A percentile compares a stretch with the other conserved stretches of the same genome.
phyloP scores from a whole-genome alignment of 805 yeast genomes.

The Candida succiphila region DNA sequence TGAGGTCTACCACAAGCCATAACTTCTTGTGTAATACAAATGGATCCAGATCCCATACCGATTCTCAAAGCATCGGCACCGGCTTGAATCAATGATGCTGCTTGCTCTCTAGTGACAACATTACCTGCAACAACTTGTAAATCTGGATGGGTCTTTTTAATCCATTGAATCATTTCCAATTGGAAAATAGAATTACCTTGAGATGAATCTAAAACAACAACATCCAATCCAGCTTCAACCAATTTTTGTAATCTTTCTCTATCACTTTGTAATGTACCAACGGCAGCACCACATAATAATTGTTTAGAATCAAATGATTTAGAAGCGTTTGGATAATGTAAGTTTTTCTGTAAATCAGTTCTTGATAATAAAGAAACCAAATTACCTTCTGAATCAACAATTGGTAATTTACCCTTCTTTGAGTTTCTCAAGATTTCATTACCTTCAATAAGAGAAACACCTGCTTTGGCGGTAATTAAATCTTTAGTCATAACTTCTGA shows the following conservation, averaged over 20 bases:
- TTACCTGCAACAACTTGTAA: conserved; percentile 94
- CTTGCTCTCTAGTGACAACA: conserved; percentile 98
- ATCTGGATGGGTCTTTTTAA: conserved; percentile 69
- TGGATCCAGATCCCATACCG: conserved; percentile 99
- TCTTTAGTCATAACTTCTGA: conserved; percentile 81
- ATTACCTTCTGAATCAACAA: conserved; percentile 68
- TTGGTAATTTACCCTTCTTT: conserved; percentile 96
- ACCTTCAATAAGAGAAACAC: conserved; percentile 77
- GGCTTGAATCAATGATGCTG: conserved; percentile 86
- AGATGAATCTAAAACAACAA: conserved; percentile 89
- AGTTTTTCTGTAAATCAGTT: conserved; percentile 95
- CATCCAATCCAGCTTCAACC: conserved; percentile 95
- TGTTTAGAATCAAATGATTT: conserved; percentile 91
- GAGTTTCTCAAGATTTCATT: conserved; percentile 84
- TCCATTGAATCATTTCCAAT: conserved; percentile 86
- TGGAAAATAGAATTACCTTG: conserved; percentile 98
- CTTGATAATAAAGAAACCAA: conserved; percentile 85
- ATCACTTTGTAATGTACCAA: conserved; percentile 90
- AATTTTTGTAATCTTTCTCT: conserved; percentile 73
- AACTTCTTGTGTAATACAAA: conserved; percentile 98
- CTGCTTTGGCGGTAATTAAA: conserved; percentile 72
- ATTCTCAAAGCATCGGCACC: conserved; percentile 98
- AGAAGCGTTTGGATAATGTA: conserved; percentile 88
- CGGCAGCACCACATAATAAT: conserved; percentile 96
- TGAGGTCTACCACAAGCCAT: conserved; percentile 99